Evolutionary conservation across 2,329 filamentous ascomycete genomes (phyloP).

Genomic region (Cladophialophora exuberans): DNA sequence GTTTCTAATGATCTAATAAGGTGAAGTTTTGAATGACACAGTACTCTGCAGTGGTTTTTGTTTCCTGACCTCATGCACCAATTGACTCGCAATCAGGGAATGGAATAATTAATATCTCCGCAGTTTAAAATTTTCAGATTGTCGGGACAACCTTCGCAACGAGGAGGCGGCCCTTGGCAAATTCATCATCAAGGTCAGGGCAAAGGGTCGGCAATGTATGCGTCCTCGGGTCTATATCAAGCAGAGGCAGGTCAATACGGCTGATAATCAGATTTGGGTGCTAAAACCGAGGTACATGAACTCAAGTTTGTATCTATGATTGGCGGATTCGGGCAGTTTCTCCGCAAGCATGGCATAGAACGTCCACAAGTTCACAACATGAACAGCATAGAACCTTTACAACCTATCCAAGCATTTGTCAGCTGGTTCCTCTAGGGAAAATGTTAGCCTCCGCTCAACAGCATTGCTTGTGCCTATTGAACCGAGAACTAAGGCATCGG

Average conservation of each 20-base stretch:
- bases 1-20: too few relatives aligned
- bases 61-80: background rate
- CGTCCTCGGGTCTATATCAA: background rate
- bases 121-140: background rate
- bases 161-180: too few relatives aligned
- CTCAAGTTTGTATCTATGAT: background rate
- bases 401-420: constrained; percentile 3
- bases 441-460: background rate
- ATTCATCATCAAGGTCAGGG: too few relatives aligned
- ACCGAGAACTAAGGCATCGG: too few relatives aligned
- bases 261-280: background rate
- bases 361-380: background rate
- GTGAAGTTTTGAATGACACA: background rate
- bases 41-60: background rate
- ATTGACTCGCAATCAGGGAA: background rate
- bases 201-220: background rate
- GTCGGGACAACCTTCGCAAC: background rate
- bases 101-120: background rate
- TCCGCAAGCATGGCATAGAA: background rate
- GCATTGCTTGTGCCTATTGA: too few relatives aligned
- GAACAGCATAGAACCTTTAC: background rate
- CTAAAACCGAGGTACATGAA: constrained; percentile 5
- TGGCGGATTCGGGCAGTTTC: background rate
- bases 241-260: background rate
- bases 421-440: background rate